These are phyloP conservation scores for Gossypium mustelinum DNA, from an alignment of 345 rosid species.

Conservation along the genomic window DNA sequence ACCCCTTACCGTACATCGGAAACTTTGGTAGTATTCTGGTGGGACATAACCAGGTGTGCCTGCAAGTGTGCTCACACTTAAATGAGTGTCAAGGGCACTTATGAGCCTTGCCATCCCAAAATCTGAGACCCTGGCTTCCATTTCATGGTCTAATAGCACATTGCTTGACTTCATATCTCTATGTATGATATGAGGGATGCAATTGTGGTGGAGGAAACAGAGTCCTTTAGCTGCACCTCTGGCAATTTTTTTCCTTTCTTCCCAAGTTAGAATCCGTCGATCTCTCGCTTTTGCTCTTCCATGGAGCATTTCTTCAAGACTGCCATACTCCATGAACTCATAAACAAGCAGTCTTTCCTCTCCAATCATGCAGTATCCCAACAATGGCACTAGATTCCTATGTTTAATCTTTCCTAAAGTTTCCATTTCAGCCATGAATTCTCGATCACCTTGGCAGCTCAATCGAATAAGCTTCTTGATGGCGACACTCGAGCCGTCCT, in stretches of 20 bases:
- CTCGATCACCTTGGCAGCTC: constrained; percentile 94
- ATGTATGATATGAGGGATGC: constrained; percentile 94
- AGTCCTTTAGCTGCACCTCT: constrained; percentile 94
- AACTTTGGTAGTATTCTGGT: constrained; percentile 94
- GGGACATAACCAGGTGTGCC: constrained; percentile 99
- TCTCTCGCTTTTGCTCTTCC: constrained; percentile 57
- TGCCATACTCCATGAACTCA: constrained; percentile 87
- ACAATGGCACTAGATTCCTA: constrained; percentile 78
- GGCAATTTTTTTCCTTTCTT: constrained; percentile 80
- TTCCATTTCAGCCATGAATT: constrained; percentile 99
- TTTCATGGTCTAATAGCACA: constrained; percentile 77
- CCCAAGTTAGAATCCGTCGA: constrained; percentile 61
- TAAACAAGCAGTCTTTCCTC: constrained; percentile 93
- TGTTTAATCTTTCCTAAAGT: constrained; percentile 94
- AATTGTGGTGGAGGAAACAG: constrained; percentile 90
- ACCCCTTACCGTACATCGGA: constrained; percentile 89
- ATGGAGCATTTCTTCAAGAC: constrained; percentile 89
- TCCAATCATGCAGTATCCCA: constrained; percentile 87
- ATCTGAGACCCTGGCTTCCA: constrained; percentile 95
- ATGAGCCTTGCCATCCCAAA: constrained; percentile 98
- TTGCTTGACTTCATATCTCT: constrained; percentile 97
- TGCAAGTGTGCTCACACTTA: constrained; percentile 91
- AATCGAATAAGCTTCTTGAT: constrained; percentile 87
- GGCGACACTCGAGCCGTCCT: constrained; percentile 89
- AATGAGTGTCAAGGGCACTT: constrained; percentile 90